Evolutionary conservation across 371 early-diverging fungal species (phyloP), one percentile per base, ranked within the genome.

Genomic region (Mucor plumbeus): DNA sequence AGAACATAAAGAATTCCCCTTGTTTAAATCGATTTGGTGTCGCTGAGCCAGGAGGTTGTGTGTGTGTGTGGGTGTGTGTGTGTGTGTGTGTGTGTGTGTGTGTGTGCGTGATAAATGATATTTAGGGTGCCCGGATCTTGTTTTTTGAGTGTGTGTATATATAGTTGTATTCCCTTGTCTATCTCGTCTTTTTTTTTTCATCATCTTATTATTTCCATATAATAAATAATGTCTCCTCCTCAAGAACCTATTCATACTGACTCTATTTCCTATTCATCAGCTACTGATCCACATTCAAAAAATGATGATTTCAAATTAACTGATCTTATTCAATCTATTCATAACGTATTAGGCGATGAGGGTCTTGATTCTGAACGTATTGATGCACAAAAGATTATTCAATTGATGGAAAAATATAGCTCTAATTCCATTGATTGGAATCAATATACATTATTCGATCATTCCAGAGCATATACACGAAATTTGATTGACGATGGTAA

Each of bases 401-500:
- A 67, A n/a, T 53, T 91, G 65, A 91, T 92, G 91, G 83, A 78
- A 36, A 65, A 73, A 54, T 92, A 92, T 69, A 78, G 69, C 41
- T 87, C 91, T 33, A 87, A 89, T 76, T 62, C 76, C 17, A 68
- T 68, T 1, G 95, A 96, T 69, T 96, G 95, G 94, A 54, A 62
- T 15, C 78, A 88, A 71, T 95, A 90, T 67, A 91, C 94, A 38
- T 75, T 89, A 61, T 96, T 92, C 77, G 93, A 94, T 66, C 85
- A 88, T 63, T 78, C 86, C 34, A 81, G 88, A 54, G 73, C 81
- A 8, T 94, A 94, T 78, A 93, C 94, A 38, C 88, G 94, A 61
- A 96, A 95, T 76, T 81, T 95, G 34, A 90, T 97, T 21, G 97
- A 96, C 73, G 90, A 90, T 70, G 97, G 96, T 43, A 95, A 96